Evolutionary conservation across 257 asterid species (phyloP), one percentile per base, ranked within the genome.

Genomic region (Solanum sejunctum): DNA sequence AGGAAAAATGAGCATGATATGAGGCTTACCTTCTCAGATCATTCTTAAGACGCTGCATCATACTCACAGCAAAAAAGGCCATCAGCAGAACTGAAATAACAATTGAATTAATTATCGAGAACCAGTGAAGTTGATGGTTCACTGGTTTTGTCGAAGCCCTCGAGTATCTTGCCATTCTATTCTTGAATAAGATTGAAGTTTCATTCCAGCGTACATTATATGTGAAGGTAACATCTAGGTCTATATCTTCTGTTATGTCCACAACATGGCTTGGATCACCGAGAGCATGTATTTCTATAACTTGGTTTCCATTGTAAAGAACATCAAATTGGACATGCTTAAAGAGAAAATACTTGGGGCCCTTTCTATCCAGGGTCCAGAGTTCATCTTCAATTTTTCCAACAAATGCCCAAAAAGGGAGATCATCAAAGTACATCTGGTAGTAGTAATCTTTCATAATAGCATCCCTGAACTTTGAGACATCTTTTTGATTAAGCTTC

Each of bases 371-470:
- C 43, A 69, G 63, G 73, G 88, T 85, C 92, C 90, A 90, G 71
- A 81, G 89, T 89, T 60, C 93, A 15, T 91, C 89, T 91, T 96
- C 98, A 87, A 92, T 91, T 91, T 95, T 96, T 80, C 99, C 98
- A 23, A 96, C 82, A 91, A 92, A 95, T 63, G 95, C 99, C 99
- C 98, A 96, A 51, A 95, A 73, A 67, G 99, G 98, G 86, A 95
- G 99, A 90, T 93, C 95, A 79, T 93, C 98, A 87, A 86, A 93
- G 91, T 95, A 95, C 95, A 93, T 93, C 85, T 93, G 95, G 88
- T 88, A 96, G 91, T 93, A 96, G 88, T 89, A 95, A 57, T 95
- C 95, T 49, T 90, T 90, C 43, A 47, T 61, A 86, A 95, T 88
- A 80, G 97, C 94, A 79, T 88, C 85, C 89, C 91, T 93, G 87